Evolutionary conservation across 2,329 filamentous ascomycete genomes (phyloP).

Genomic region (Aspergillus sp.): DNA sequence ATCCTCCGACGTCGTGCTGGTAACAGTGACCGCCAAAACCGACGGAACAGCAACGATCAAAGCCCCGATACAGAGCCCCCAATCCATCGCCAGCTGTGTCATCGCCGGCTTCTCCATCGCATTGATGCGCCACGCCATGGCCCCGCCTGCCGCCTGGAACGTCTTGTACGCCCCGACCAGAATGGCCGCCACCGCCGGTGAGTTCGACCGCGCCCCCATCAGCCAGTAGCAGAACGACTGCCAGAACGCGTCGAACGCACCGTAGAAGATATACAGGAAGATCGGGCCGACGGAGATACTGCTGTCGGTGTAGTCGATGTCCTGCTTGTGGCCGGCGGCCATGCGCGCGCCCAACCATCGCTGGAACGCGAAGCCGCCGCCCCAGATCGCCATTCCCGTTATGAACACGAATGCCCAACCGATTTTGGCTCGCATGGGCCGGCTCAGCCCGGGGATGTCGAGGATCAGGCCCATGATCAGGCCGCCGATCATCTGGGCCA

Average conservation of each 20-base stretch:
- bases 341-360: constrained; percentile 50
- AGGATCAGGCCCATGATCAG: constrained; percentile 40
- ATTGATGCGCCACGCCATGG: constrained; percentile 49
- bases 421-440: constrained; percentile 47
- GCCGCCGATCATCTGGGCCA: constrained; percentile 57
- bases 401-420: constrained; percentile 50
- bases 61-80: constrained; percentile 47
- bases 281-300: constrained; percentile 60
- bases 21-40: constrained; percentile 39
- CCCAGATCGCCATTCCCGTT: constrained; percentile 56
- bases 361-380: constrained; percentile 66
- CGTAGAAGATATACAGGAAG: constrained; percentile 70
- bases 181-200: constrained; percentile 41
- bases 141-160: constrained; percentile 44
- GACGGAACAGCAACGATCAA: constrained; percentile 45
- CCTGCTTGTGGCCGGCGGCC: constrained; percentile 41
- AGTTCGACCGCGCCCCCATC: constrained; percentile 49
- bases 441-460: constrained; percentile 44
- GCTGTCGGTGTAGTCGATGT: constrained; percentile 50
- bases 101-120: constrained; percentile 36
- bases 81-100: constrained; percentile 48
- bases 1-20: not conserved
- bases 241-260: constrained; percentile 67
- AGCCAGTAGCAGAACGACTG: constrained; percentile 65
- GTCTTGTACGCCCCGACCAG: constrained; percentile 50